A percentile compares a stretch with the other conserved stretches of the same genome.
These are phyloP conservation scores for Kazachstania martiniae DNA, from an alignment of 805 yeast species.

Conservation along the genomic window DNA sequence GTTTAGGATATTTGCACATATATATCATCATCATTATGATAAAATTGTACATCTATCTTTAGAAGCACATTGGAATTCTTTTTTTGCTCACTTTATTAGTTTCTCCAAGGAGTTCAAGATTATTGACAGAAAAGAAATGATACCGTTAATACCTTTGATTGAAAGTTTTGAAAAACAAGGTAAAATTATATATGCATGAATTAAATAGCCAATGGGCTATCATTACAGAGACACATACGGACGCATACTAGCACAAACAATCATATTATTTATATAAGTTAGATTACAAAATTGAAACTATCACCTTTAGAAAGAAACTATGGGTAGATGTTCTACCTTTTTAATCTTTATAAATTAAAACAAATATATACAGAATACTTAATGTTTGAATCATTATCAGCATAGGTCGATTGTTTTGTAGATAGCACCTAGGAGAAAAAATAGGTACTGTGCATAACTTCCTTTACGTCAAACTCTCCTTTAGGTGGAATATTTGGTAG, in stretches of 20 bases:
- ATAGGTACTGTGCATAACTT: conserved; percentile 62
- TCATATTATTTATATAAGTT: too few species aligned
- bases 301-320: too few species aligned
- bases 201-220: too few species aligned
- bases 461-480: conserved; percentile 75
- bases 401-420: neutral
- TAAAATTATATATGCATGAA: conserved; percentile 49
- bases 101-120: conserved; percentile 77
- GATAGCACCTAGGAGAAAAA: conserved; percentile 42
- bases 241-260: too few species aligned
- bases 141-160: conserved; percentile 67
- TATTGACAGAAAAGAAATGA: conserved; percentile 68
- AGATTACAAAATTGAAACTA: too few species aligned
- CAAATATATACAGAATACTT: neutral
- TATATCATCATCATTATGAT: conserved; percentile 91
- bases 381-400: neutral
- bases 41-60: conserved; percentile 81
- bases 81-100: conserved; percentile 87
- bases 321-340: too few species aligned
- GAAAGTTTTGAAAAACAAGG: conserved; percentile 79
- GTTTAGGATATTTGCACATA: conserved; percentile 92
- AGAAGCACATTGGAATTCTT: conserved; percentile 97
- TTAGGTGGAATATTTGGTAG: conserved; percentile 66
- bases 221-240: too few species aligned
- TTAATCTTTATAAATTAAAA: too few species aligned